A percentile compares a stretch with the other conserved stretches of the same genome.
Conservation (phyloP, 2,329 filamentous ascomycete species). For the Pyrenochaeta sp. region DNA sequence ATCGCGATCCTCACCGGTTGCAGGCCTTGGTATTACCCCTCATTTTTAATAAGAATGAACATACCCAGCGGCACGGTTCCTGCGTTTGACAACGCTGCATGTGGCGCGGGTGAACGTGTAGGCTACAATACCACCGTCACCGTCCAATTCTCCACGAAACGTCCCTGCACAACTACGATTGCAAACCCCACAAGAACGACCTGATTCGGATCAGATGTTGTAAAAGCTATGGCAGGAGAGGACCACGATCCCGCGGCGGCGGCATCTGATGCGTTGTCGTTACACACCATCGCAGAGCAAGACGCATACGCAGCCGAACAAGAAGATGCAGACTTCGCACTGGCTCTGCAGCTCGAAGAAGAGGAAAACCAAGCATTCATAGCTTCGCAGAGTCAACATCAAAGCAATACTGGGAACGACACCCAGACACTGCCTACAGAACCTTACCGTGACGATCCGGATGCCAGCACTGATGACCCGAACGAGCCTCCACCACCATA, state of each 20-base stretch:
- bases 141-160: too few species aligned
- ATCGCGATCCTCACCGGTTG: conserved; percentile 7
- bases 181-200: too few species aligned
- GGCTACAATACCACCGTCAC: too few species aligned
- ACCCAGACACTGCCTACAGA: not conserved
- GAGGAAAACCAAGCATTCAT: conserved; percentile 7
- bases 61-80: not conserved
- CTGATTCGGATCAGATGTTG: not conserved
- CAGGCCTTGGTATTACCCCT: too few species aligned
- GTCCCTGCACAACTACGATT: too few species aligned
- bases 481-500: conserved; percentile 10
- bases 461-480: conserved; percentile 4
- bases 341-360: conserved; percentile 15
- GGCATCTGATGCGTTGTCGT: conserved; percentile 13
- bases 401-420: not conserved
- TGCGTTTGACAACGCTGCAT: too few species aligned
- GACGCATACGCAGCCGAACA: conserved; percentile 18
- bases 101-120: too few species aligned
- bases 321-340: conserved; percentile 19
- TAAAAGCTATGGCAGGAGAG: conserved; percentile 8
- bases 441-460: conserved; percentile 15
- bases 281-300: conserved; percentile 20
- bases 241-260: conserved; percentile 3
- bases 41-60: not conserved
- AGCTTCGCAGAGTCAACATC: conserved; percentile 1